Base-by-base conservation (phyloP, 257 asterid species). In the Ilex aquifolium region DNA sequence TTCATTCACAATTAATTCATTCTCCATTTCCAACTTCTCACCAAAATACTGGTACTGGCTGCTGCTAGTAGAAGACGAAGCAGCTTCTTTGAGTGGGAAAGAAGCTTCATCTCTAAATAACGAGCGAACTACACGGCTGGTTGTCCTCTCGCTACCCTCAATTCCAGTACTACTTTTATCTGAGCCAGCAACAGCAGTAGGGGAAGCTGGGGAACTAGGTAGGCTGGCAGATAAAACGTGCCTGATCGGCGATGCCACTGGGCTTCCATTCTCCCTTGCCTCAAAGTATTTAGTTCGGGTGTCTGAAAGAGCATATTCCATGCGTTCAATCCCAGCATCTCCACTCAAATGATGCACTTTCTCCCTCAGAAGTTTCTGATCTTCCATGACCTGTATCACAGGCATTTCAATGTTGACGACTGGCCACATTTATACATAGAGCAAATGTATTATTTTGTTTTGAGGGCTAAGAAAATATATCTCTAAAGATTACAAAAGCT, bases 291-390 rank as follows among this genome's bases (percentile, higher is more conserved):
- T 82, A 44, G 13, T 60, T 15, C 92, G 80, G 42, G 88, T 76
- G 46, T 76, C 82, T 57, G 85, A 83, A 36, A 91, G 78, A 8
- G 94, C 95, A 78, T 36, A 69, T 69, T 84, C 92, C 95, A 93
- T 81, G 32, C 91, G 94, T 73, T 77, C 87, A 64, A 82, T 74
- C 63, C 97, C 97, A 58, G 95, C 95, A 75, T 77, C 85, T 63
- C 95, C 97, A 71, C 92, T 81, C 60, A 88, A 80, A 71, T 87
- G 89, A 57, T 55, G 92, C 68, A 90, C 97, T 76, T 82, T 90
- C 75, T 85, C 91, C 75, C 88, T 86, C 73, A 88, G 68, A 57
- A 91, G 94, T 56, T 67, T 86, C 78, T 88, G 92, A 76, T 90
- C 97, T 68, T 77, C 88, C 13, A 75, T 73, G 32, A 90, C 94